Conservation (phyloP, 192 early-diverging fungal species). For the Phlyctochytrium bullatum region DNA sequence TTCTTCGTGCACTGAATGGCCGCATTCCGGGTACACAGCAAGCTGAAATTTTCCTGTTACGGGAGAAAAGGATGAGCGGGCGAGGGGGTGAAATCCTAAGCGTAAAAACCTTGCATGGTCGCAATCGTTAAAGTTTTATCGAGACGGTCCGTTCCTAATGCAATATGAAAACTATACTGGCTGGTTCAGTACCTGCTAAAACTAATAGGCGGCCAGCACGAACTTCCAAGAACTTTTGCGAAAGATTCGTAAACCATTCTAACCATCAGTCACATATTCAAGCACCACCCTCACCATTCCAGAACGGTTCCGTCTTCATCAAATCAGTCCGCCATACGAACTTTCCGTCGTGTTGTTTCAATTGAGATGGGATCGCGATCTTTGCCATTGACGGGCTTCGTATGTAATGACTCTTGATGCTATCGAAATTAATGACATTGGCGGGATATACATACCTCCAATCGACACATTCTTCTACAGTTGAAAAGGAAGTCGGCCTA, state of each 20-base stretch:
- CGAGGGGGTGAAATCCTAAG: too few relatives aligned
- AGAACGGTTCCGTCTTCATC: conserved; percentile 11
- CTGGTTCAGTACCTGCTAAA: background rate
- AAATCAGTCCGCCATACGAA: conserved; percentile 26
- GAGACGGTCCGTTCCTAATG: conserved; percentile 37
- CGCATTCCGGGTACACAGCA: conserved; percentile 38
- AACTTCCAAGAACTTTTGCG: background rate
- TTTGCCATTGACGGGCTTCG: conserved; percentile 11
- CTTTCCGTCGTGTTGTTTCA: background rate
- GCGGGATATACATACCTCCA: conserved; percentile 30
- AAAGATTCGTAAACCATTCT: conserved; percentile 2
- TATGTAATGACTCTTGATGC: conserved; percentile 2
- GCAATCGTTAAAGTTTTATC: conserved; percentile 46
- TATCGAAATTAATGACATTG: conserved; percentile 3
- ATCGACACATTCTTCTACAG: conserved; percentile 20
- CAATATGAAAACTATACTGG: background rate
- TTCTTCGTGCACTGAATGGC: conserved; percentile 44
- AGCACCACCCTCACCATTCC: conserved; percentile 22
- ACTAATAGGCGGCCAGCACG: background rate
- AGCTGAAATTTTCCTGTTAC: conserved; percentile 44
- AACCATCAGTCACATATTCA: background rate
- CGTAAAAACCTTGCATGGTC: conserved; percentile 44
- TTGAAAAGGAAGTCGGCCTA: conserved; percentile 31
- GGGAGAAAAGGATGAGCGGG: too few relatives aligned
- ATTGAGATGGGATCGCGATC: conserved; percentile 18